phyloP scores from a whole-genome alignment of 148 eudicot genomes.

The Selenicereus undatus region DNA sequence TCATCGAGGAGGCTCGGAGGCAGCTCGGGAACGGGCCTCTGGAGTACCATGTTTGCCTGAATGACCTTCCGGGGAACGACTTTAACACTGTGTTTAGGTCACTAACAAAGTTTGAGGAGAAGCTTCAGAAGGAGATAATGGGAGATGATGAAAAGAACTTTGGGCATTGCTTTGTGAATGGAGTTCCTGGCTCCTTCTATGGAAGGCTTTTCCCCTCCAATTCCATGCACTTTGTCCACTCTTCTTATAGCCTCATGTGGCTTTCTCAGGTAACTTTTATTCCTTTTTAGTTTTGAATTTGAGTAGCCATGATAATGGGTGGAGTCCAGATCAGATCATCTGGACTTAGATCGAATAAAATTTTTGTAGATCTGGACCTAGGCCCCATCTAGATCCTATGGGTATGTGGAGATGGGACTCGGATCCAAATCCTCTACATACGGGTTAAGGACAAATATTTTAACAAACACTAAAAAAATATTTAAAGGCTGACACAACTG shows the following conservation, averaged over 20 bases:
- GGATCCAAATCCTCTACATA: no score
- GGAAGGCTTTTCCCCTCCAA: slow-evolving; percentile 41
- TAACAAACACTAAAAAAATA: no score
- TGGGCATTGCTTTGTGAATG: slow-evolving; percentile 34
- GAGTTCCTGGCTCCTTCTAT: slow-evolving; percentile 51
- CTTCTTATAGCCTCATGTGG: slow-evolving; percentile 46
- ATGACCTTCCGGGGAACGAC: slow-evolving; percentile 51
- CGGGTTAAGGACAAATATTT: no score
- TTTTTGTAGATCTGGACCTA: no score
- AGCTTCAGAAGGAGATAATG: slow-evolving; percentile 19
- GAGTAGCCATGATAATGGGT: no score
- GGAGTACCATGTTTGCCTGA: slow-evolving; percentile 32
- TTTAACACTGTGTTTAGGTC: slow-evolving; percentile 41
- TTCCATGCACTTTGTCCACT: slow-evolving; percentile 43
- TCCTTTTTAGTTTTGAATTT: no score
- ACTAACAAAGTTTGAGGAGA: slow-evolving; percentile 16
- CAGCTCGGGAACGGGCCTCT: neutral
- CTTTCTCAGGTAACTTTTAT: slow-evolving; percentile 46
- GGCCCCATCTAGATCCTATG: no score
- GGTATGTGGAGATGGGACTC: no score
- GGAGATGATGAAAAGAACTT: neutral
- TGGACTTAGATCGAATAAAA: no score
- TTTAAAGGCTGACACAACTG: no score
- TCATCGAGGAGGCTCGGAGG: slow-evolving; percentile 5
- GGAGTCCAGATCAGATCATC: neutral